Evolutionary conservation across 2,329 filamentous ascomycete species (phyloP), one percentile per base, ranked within the genome.

Genomic region (Beauveria medogensis): DNA sequence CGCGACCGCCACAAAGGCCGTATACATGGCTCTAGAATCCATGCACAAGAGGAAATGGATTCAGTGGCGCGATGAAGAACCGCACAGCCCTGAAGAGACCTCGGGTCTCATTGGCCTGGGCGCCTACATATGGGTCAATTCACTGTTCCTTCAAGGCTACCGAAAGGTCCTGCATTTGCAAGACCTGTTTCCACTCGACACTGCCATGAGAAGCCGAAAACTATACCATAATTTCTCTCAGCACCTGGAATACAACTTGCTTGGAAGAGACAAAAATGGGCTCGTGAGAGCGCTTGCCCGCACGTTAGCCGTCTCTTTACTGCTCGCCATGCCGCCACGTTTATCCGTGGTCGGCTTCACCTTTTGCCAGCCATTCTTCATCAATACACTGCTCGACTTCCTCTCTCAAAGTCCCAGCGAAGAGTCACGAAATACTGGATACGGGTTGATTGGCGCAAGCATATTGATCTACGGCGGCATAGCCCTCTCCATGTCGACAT

Each of bases 311-410:
- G 69, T 71, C 0, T 71, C 71, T 0, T 64, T 75, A 2, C 58
- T 77, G 0, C 61, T 73, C 0, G 74, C 76, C 0, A 63, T 78
- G 1, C 67, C 68, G 2, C 74, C 76, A 1, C 69, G 75, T 8
- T 65, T 76, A 8, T 71, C 72, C 2, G 65, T 76, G 5, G 69
- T 75, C 4, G 76, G 70, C 14, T 76, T 78, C 62, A 74, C 67
- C 20, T 76, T 77, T 46, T 76, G 74, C 43, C 75, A 77, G 51
- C 76, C 77, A 0, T 74, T 79, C 26, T 72, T 80, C 46, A 75
- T 79, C 58, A 68, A 75, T 16, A 66, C 69, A 0, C 68, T 75
- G 0, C 65, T 80, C 1, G 61, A 65, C 3, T 64, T 67, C 22
- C 47, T 64, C 3, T 65, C 71, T 2, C 61, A 66, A 8, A 30